Conservation (phyloP, 1,284 basidiomycete species). For the Sporisorium reilianum region DNA sequence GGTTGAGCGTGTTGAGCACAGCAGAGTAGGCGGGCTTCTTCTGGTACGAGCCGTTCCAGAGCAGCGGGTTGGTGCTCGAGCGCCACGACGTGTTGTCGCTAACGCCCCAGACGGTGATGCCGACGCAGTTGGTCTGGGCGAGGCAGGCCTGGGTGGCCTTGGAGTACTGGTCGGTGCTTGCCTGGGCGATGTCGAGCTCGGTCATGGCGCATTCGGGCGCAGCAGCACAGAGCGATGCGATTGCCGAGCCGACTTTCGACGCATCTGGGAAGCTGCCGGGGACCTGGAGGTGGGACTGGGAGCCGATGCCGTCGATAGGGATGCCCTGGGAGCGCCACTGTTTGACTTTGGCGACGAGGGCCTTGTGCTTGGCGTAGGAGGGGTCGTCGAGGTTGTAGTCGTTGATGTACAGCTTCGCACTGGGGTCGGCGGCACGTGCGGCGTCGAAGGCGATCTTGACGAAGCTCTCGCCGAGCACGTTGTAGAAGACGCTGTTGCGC, state of each 20-base stretch:
- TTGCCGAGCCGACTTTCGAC: conserved; percentile 16
- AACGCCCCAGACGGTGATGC: conserved; percentile 30
- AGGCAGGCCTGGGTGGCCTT: conserved; percentile 22
- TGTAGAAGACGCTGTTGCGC: conserved; percentile 25
- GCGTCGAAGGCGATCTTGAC: conserved; percentile 29
- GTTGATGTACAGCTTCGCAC: conserved; percentile 35
- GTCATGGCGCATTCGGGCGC: conserved; percentile 27
- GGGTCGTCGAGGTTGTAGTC: conserved; percentile 26
- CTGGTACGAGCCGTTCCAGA: conserved; percentile 24
- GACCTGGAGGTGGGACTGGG: conserved; percentile 32
- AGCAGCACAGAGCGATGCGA: conserved; percentile 14
- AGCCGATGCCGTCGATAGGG: conserved; percentile 32
- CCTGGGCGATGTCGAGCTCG: conserved; percentile 28
- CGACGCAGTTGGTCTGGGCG: conserved; percentile 19
- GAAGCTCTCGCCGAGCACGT: conserved; percentile 26
- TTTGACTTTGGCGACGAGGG: conserved; percentile 20
- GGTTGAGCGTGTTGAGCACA: conserved; percentile 28
- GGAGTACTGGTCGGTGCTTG: conserved; percentile 2
- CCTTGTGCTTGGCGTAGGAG: conserved; percentile 20
- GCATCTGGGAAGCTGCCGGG: conserved; percentile 17
- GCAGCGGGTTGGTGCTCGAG: conserved; percentile 11
- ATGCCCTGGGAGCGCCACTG: conserved; percentile 27
- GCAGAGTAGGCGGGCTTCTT: conserved; percentile 27
- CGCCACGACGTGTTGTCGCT: conserved; percentile 20
- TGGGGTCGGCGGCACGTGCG: conserved; percentile 18